Percentiles rank a stretch among this genome's conserved stretches.
phyloP scores from a whole-genome alignment of 345 rosid species.

The Chamaenerion angustifolium region DNA sequence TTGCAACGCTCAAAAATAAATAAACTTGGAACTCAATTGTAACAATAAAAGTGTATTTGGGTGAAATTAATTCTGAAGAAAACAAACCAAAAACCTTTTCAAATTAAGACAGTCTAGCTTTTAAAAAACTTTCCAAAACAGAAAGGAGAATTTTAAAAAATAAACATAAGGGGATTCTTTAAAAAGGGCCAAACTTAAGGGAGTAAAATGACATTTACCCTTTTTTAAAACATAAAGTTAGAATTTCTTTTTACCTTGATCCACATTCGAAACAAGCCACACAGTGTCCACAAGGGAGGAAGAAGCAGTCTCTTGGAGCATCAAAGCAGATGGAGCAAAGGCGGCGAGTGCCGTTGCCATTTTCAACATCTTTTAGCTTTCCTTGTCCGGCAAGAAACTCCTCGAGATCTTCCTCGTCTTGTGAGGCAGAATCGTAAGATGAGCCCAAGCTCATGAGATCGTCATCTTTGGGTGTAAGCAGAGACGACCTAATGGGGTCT shows the following conservation, averaged over 20 bases:
- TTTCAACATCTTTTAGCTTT: constrained; percentile 41
- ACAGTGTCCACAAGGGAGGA: constrained; percentile 98
- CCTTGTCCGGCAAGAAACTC: constrained; percentile 35
- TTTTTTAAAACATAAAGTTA: constrained; percentile 2
- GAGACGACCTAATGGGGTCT: constrained; percentile 50
- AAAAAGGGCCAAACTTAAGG: too few relatives aligned
- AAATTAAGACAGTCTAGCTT: too few relatives aligned
- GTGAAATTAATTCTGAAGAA: too few relatives aligned
- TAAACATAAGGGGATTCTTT: too few relatives aligned
- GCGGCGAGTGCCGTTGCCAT: constrained; percentile 53
- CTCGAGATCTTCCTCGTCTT: constrained; percentile 59
- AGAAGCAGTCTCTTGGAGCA: constrained; percentile 96
- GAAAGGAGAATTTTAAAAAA: too few relatives aligned
- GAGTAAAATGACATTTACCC: neutral
- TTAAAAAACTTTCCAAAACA: too few relatives aligned
- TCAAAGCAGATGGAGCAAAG: constrained; percentile 96
- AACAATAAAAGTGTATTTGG: neutral
- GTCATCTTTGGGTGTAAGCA: constrained; percentile 65
- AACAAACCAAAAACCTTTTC: too few relatives aligned
- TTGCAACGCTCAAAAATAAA: too few relatives aligned
- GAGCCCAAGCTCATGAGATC: constrained; percentile 92
- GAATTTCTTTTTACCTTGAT: constrained; percentile 40
- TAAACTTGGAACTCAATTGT: neutral
- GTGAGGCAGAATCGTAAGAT: constrained; percentile 67
- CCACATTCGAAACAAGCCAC: constrained; percentile 88